phyloP scores from a whole-genome alignment of 1,284 basidiomycete genomes.

The Crucibulum parvulum region DNA sequence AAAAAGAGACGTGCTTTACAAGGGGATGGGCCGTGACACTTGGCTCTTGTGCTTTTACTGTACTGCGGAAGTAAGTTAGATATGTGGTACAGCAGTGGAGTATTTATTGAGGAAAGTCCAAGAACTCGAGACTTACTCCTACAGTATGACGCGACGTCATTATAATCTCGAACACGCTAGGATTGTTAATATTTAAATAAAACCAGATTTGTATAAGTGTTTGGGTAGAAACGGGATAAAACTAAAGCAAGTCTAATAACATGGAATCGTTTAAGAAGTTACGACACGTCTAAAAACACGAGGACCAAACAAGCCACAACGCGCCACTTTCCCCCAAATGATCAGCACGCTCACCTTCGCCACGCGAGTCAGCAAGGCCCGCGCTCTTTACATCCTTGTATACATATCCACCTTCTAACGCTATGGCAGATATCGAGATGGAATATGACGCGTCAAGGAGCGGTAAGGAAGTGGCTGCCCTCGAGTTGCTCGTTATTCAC shows the following conservation, averaged over 20 bases:
- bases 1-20: conserved; percentile 49
- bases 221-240: no score
- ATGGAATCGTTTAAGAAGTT: background rate
- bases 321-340: conserved; percentile 22
- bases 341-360: background rate
- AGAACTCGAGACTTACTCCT: conserved; percentile 40
- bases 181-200: background rate
- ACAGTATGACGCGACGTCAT: conserved; percentile 46
- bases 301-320: conserved; percentile 41
- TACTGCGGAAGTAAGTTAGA: conserved; percentile 52
- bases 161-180: background rate
- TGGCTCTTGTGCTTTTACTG: conserved; percentile 69
- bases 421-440: conserved; percentile 2
- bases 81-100: background rate
- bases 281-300: conserved; percentile 20
- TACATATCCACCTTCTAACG: background rate
- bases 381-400: background rate
- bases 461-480: background rate
- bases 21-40: conserved; percentile 67
- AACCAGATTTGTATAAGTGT: no score
- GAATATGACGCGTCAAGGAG: background rate
- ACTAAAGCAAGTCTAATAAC: no score
- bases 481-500: background rate
- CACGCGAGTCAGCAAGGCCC: background rate
- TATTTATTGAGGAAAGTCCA: background rate